Evolutionary conservation across 2,329 filamentous ascomycete species (phyloP).

Genomic region (Didymella pinodella): DNA sequence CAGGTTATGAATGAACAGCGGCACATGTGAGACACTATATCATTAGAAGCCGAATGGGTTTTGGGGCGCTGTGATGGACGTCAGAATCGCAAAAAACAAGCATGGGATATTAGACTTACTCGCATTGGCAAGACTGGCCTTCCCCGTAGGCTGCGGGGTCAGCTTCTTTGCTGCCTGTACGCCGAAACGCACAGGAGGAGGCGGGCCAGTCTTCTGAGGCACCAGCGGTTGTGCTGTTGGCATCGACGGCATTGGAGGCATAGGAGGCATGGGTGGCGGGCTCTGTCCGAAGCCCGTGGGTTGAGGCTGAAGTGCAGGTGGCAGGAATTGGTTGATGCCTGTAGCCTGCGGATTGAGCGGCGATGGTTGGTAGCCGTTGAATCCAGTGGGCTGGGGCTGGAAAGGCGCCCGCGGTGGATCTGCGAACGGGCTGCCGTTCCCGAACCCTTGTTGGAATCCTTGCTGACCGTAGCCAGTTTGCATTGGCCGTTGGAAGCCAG

Average conservation of each 20-base stretch:
- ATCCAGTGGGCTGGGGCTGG: slow-evolving; percentile 55
- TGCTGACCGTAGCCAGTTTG: slow-evolving; percentile 53
- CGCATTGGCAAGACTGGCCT: slow-evolving; percentile 90
- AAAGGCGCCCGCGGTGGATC: slow-evolving; percentile 61
- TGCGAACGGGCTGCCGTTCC: slow-evolving; percentile 59
- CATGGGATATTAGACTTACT: slow-evolving; percentile 72
- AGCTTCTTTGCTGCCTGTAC: slow-evolving; percentile 78
- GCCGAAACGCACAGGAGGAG: slow-evolving; percentile 89
- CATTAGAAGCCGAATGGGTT: slow-evolving; percentile 74
- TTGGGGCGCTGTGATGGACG: slow-evolving; percentile 65
- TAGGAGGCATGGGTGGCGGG: slow-evolving; percentile 66
- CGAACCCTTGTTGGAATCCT: slow-evolving; percentile 53
- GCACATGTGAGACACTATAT: background rate
- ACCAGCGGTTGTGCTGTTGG: slow-evolving; percentile 67
- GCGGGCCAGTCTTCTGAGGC: slow-evolving; percentile 83
- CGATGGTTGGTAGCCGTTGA: slow-evolving; percentile 44
- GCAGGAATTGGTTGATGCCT: slow-evolving; percentile 59
- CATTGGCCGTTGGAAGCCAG: slow-evolving; percentile 54
- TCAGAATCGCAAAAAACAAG: slow-evolving; percentile 16
- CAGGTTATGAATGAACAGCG: background rate
- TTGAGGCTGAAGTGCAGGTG: slow-evolving; percentile 61
- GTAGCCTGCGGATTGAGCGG: slow-evolving; percentile 63
- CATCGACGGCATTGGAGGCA: slow-evolving; percentile 55
- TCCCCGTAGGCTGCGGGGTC: slow-evolving; percentile 84
- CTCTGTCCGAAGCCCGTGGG: slow-evolving; percentile 62